Base-by-base conservation (phyloP, 768 basidiomycete genomes). In the Cystofilobasidium capitatum region DNA sequence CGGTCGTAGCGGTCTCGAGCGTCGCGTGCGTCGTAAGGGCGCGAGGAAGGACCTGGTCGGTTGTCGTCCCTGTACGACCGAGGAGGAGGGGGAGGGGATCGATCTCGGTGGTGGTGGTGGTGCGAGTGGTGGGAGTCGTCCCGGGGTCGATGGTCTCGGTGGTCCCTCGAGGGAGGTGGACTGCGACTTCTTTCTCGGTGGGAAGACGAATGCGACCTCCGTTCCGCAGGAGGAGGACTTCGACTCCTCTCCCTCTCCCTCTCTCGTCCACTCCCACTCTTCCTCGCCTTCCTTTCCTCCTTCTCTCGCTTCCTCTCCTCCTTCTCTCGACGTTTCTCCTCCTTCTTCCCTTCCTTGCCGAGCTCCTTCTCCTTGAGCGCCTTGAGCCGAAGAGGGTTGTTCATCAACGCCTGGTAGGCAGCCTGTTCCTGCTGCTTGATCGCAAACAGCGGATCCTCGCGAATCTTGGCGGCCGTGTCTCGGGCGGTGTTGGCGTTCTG, bases 401-500 rank as follows among this genome's bases (percentile, higher is more conserved):
- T 73, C 70, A 72, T 73, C 59, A 96, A 79, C 1, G 89, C 84
- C 71, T 96, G 85, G 72, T 91, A 88, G 9, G 91, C 88, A 10
- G 89, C 87, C 75, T 96, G 92, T 77, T 99, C 94, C 74, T 97
- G 94, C 75, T 92, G 88, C 78, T 97, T 98, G 80, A 99, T 98
- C 17, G 89, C 90, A n/a, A 99, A 82, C 7, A 98, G 75, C 7
- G 96, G 96, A 74, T 99, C 96, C 77, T 98, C 96, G 39, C 96
- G 87, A 70, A 99, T 86, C 78, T 99, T 98, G 35, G 91, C 81
- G 26, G 91, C 88, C 51, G 90, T 83, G 73, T 99, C 96, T 36
- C 93, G 86, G 37, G 79, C 81, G 49, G 80, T 87, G 76, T 98
- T 98, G 72, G 96, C 94, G 75, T 92, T 96, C 75, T 96, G 92